Percentiles rank a stretch among this genome's conserved stretches.
These are phyloP conservation scores for Gracilaria domingensis DNA, from an alignment of 23 red algal genomes.

Conservation along the genomic window DNA sequence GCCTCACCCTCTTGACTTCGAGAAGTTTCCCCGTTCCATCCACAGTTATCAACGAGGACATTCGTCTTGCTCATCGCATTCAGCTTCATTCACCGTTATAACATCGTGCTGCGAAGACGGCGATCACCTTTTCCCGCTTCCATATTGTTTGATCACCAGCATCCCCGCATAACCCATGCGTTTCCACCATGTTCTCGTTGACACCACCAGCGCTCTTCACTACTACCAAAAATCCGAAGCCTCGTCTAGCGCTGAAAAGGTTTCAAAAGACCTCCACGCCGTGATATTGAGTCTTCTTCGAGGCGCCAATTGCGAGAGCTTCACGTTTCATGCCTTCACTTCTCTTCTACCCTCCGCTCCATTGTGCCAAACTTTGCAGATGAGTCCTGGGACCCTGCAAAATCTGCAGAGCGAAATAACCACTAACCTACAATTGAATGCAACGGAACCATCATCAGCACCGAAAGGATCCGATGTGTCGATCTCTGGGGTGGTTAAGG, in stretches of 20 bases:
- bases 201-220: neutral
- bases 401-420: slow-evolving; percentile 12
- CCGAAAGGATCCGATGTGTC: neutral
- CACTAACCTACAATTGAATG: slow-evolving; percentile 1
- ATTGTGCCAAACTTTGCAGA: neutral
- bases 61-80: neutral
- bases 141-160: slow-evolving; percentile 9
- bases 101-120: neutral
- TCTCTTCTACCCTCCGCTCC: slow-evolving; percentile 15
- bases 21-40: neutral
- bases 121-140: neutral
- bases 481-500: neutral
- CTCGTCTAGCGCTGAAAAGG: neutral
- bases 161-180: neutral
- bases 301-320: neutral
- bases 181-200: slow-evolving; percentile 28
- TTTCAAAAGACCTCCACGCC: slow-evolving; percentile 9
- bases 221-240: neutral
- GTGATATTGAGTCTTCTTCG: slow-evolving; percentile 9
- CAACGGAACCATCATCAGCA: neutral
- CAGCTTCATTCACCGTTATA: neutral
- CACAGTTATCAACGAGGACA: neutral
- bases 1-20: neutral
- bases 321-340: slow-evolving; percentile 15
- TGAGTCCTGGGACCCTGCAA: slow-evolving; percentile 1